These are phyloP conservation scores for Polymyxa betae DNA, from an alignment of 208 protist species.

Conservation along the genomic window DNA sequence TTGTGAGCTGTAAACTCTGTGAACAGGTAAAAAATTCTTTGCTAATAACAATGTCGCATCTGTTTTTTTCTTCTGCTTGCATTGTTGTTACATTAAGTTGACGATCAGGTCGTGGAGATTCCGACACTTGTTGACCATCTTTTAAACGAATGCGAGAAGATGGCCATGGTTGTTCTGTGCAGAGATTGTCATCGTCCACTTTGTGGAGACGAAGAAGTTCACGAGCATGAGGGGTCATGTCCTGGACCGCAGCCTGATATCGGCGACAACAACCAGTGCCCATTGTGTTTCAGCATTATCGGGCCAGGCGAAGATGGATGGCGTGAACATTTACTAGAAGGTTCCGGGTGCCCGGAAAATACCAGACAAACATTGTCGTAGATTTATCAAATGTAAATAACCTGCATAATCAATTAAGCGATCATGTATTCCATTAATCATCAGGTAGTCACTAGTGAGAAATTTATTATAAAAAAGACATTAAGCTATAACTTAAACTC, in stretches of 20 bases:
- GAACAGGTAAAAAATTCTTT: too few species aligned
- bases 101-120: constrained; percentile 21
- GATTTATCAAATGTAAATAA: too few species aligned
- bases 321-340: background rate
- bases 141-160: background rate
- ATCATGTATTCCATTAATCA: too few species aligned
- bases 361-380: constrained; percentile 1
- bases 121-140: background rate
- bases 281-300: background rate
- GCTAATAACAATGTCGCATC: too few species aligned
- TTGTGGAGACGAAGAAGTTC: background rate
- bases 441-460: too few species aligned
- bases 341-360: background rate
- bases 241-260: background rate
- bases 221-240: background rate
- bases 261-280: background rate
- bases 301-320: background rate
- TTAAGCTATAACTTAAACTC: constrained; percentile 69
- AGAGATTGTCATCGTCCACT: background rate
- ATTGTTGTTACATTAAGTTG: too few species aligned
- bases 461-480: too few species aligned
- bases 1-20: background rate
- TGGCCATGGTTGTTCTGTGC: background rate
- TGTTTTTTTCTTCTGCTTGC: too few species aligned
- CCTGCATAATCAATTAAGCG: too few species aligned